Evolutionary conservation across 257 asterid genomes (phyloP).

Genomic region (Striga asiatica): DNA sequence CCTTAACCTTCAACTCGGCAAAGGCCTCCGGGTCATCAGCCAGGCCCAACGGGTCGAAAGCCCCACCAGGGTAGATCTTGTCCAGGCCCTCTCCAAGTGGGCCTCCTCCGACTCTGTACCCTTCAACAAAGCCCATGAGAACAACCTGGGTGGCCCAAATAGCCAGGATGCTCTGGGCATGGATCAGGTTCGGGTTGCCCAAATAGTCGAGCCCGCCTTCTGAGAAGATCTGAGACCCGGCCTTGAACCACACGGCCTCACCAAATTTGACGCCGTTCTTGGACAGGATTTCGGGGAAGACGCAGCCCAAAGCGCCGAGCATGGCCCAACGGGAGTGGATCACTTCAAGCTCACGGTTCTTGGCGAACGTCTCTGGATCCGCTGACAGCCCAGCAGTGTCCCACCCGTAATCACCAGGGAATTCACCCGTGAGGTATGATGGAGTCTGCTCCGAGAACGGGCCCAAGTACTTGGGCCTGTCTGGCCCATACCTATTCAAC

Average conservation of each 20-base stretch:
- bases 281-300: conserved; percentile 70
- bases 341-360: conserved; percentile 84
- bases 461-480: conserved; percentile 87
- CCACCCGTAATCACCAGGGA: conserved; percentile 94
- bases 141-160: conserved; percentile 83
- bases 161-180: conserved; percentile 84
- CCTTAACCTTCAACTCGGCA: conserved; percentile 49
- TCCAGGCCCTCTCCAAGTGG: conserved; percentile 89
- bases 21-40: conserved; percentile 46
- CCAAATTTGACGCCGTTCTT: conserved; percentile 74
- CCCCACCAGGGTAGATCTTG: conserved; percentile 76
- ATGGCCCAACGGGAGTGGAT: conserved; percentile 91
- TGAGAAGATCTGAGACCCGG: conserved; percentile 80
- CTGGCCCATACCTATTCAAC: conserved; percentile 85
- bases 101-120: conserved; percentile 85
- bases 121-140: conserved; percentile 72
- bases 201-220: conserved; percentile 85
- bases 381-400: conserved; percentile 96
- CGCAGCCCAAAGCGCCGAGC: conserved; percentile 90
- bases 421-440: conserved; percentile 81
- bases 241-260: conserved; percentile 91
- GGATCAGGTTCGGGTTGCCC: conserved; percentile 83
- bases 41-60: conserved; percentile 70
- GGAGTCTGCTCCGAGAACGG: conserved; percentile 91
- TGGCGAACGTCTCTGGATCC: conserved; percentile 83